Percentiles rank a stretch among this genome's conserved stretches.
Conservation (phyloP, 129 eudicot species). For the Artemisia annua region DNA sequence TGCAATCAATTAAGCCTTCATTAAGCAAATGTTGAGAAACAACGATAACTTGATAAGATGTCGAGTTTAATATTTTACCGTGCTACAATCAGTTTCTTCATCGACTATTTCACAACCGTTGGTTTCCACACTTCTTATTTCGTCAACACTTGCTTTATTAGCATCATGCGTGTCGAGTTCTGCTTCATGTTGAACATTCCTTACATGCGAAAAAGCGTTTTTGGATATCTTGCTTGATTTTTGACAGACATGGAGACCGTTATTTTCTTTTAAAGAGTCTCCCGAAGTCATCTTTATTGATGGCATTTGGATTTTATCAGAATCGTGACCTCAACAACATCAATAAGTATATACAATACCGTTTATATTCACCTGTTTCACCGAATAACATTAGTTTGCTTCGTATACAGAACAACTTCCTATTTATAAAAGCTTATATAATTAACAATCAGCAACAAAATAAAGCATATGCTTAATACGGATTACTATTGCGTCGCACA, state of each 20-base stretch:
- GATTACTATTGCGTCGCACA: neutral
- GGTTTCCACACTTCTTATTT: constrained; percentile 35
- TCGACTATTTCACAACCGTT: constrained; percentile 34
- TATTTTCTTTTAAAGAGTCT: constrained; percentile 27
- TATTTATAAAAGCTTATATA: neutral
- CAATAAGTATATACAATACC: neutral
- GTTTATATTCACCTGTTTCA: neutral
- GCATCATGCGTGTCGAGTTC: constrained; percentile 33
- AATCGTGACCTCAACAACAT: constrained; percentile 15
- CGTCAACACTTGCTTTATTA: constrained; percentile 32
- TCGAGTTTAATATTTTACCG: neutral
- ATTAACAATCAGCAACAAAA: neutral
- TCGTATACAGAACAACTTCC: neutral
- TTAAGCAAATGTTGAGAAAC: neutral
- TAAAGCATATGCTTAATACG: neutral
- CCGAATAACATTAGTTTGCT: too few species aligned
- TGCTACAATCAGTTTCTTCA: constrained; percentile 34
- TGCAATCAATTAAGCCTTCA: constrained; percentile 21
- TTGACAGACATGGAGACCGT: constrained; percentile 68
- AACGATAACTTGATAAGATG: too few species aligned
- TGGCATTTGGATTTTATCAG: constrained; percentile 36
- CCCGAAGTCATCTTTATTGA: constrained; percentile 35
- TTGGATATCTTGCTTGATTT: constrained; percentile 73
- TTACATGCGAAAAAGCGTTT: constrained; percentile 46
- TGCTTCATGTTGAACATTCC: constrained; percentile 39